Base-by-base conservation (phyloP, 495 filamentous ascomycete species). In the Xylaria flabelliformis region DNA sequence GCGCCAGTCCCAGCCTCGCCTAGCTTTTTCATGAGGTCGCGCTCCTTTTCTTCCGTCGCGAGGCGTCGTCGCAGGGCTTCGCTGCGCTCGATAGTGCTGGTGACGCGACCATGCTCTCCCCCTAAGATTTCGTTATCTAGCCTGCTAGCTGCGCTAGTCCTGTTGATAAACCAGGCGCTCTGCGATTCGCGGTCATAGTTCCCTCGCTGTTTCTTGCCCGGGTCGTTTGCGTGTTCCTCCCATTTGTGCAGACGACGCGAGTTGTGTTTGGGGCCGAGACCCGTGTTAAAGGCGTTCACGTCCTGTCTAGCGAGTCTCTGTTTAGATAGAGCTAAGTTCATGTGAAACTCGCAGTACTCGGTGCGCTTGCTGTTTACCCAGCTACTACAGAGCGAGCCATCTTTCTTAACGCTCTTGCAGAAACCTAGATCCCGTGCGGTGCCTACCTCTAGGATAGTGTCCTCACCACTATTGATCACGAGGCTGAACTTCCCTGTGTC, bases 311-410 rank as follows among this genome's bases (percentile, higher is more conserved):
- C 82, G 4, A 88, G 80, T 53, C 92, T 90, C 3, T 89, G 90
- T 73, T 91, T 92, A 63, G 90, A 88, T 1, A 98, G 80, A 19
- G 91, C 90, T 21, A 91, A 78, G 76, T 97, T 92, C 74, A 97
- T 88, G 76, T 99, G 96, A 74, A 92, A 99, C 72, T 97, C 93
- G 82, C 96, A 99, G 79, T 92, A 94, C 73, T 97, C 92, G 8
- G 94, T 97, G 75, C 93, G 93, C 12, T 93, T 87, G 67, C 86
- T 88, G 78, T 99, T 94, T 42, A 99, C 85, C 97, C 97, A 99
- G 61, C 85, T 82, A 34, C 87, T 88, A 79, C 96, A 99, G 46
- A 84, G 83, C 72, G 91, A 87, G 32, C 95, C 95, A 82, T 97
- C 94, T 74, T 92, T 94, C 75, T 92, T 92, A 62, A 93, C 82